Conservation (phyloP, 2,329 filamentous ascomycete species). For the Ascochyta koolunga region DNA sequence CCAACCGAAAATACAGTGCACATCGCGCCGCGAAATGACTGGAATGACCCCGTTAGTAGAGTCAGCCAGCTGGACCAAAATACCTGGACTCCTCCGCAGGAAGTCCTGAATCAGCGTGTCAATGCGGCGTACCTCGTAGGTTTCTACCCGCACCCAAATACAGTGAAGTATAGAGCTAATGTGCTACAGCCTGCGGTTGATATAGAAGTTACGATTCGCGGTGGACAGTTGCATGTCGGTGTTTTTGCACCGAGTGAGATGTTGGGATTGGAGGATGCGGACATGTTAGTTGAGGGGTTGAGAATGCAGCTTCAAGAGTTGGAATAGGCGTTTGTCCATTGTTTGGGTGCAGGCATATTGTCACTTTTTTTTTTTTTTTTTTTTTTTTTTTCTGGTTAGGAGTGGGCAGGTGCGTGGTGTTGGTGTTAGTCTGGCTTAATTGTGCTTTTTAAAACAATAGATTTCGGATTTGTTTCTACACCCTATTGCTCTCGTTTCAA, state of each 20-base stretch:
- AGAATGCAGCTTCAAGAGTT: neutral
- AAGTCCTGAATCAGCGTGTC: constrained; percentile 31
- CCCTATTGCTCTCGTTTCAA: no score
- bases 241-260: constrained; percentile 57
- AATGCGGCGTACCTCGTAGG: constrained; percentile 49
- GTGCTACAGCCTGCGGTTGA: constrained; percentile 58
- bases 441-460: no score
- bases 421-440: no score
- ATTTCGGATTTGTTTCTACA: no score
- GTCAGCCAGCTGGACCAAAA: constrained; percentile 14
- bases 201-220: constrained; percentile 59
- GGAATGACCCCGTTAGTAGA: constrained; percentile 28
- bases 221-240: constrained; percentile 59
- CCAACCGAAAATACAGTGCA: constrained; percentile 5
- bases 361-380: no score
- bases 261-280: constrained; percentile 47
- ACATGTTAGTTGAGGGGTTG: constrained; percentile 16
- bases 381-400: no score
- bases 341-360: no score
- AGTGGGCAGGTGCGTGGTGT: no score
- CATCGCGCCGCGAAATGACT: constrained; percentile 25
- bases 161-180: constrained; percentile 15
- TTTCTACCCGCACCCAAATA: neutral
- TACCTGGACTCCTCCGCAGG: constrained; percentile 22
- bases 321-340: neutral